These are phyloP conservation scores for Pestalotiopsis fici DNA, from an alignment of 2,329 filamentous ascomycete species.

Conservation along the genomic window DNA sequence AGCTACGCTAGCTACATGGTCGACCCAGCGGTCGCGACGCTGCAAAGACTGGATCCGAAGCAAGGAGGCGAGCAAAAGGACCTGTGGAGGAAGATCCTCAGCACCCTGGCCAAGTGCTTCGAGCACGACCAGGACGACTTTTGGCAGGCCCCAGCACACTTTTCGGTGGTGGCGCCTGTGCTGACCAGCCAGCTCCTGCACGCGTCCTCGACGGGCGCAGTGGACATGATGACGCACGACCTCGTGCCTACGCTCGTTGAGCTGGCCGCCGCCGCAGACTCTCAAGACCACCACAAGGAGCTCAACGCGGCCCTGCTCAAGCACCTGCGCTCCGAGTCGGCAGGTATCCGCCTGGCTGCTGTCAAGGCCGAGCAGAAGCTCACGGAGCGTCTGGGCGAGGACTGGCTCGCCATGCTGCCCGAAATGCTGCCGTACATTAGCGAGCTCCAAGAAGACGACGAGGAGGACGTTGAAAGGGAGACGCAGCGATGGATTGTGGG, in stretches of 20 bases:
- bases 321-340: slow-evolving; percentile 72
- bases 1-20: slow-evolving; percentile 85
- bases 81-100: slow-evolving; percentile 71
- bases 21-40: slow-evolving; percentile 69
- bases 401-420: slow-evolving; percentile 87
- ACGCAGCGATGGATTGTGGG: slow-evolving; percentile 86
- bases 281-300: slow-evolving; percentile 86
- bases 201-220: slow-evolving; percentile 41
- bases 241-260: slow-evolving; percentile 77
- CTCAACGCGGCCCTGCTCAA: slow-evolving; percentile 79
- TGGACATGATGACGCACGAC: slow-evolving; percentile 41
- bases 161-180: slow-evolving; percentile 68
- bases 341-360: slow-evolving; percentile 75
- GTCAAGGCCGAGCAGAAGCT: slow-evolving; percentile 80
- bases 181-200: slow-evolving; percentile 67
- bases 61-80: slow-evolving; percentile 49
- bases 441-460: slow-evolving; percentile 94
- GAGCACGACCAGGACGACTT: slow-evolving; percentile 92
- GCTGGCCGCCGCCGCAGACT: slow-evolving; percentile 78
- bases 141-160: slow-evolving; percentile 91
- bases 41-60: slow-evolving; percentile 47
- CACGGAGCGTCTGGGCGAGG: slow-evolving; percentile 81
- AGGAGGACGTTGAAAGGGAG: slow-evolving; percentile 88
- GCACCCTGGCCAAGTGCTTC: slow-evolving; percentile 74
- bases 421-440: slow-evolving; percentile 98